Percentiles rank a stretch among this genome's conserved stretches.
phyloP scores from a whole-genome alignment of 768 basidiomycete genomes.

The Lactifluus piperatus region DNA sequence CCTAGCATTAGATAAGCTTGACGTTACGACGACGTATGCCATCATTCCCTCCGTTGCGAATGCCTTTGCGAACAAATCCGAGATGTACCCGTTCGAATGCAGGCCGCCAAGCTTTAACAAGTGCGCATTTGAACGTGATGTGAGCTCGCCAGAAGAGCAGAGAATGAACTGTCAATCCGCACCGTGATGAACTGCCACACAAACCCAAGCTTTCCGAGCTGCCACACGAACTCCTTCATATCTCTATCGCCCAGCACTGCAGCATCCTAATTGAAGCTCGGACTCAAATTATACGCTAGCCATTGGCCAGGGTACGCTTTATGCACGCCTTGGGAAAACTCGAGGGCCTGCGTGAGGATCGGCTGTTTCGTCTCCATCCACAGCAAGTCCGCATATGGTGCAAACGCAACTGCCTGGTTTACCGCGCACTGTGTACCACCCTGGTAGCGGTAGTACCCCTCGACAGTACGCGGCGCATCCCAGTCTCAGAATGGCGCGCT shows the following conservation, averaged over 20 bases:
- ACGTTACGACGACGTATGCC: conserved; percentile 96
- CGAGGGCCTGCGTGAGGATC: conserved; percentile 81
- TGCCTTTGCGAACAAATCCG: conserved; percentile 80
- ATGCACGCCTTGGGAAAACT: conserved; percentile 87
- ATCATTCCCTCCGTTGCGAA: conserved; percentile 97
- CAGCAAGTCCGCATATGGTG: conserved; percentile 84
- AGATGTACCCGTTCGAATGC: conserved; percentile 96
- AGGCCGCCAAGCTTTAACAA: conserved; percentile 79
- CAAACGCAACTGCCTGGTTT: conserved; percentile 85
- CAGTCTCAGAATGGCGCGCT: conserved; percentile 85
- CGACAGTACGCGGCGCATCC: conserved; percentile 89
- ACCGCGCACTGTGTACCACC: conserved; percentile 94
- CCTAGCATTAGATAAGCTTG: conserved; percentile 86
- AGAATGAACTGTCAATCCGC: conserved; percentile 24
- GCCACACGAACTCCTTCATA: conserved; percentile 87
- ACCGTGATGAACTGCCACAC: conserved; percentile 99
- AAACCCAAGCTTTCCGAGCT: conserved; percentile 91
- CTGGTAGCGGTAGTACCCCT: conserved; percentile 96
- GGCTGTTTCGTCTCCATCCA: conserved; percentile 99
- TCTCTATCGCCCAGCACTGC: conserved; percentile 80
- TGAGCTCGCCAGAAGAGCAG: background rate
- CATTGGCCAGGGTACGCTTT: conserved; percentile 79
- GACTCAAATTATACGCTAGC: conserved; percentile 94
- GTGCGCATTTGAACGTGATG: background rate
- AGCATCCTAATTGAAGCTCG: conserved; percentile 91